These are phyloP conservation scores for Sporisorium sorghi DNA, from an alignment of 1,284 basidiomycete genomes.

Conservation along the genomic window DNA sequence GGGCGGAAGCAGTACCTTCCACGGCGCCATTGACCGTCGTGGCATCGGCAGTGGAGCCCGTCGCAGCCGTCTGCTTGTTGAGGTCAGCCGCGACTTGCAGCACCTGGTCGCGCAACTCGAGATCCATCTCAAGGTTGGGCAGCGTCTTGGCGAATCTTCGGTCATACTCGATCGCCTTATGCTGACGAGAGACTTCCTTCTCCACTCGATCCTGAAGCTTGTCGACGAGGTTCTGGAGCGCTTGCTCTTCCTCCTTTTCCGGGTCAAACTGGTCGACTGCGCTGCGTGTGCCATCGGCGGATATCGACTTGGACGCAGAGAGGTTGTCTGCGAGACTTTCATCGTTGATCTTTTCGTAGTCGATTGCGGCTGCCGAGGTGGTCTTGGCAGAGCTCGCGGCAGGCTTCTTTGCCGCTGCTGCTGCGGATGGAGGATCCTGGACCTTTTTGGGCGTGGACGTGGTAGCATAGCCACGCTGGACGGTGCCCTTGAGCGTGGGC, in stretches of 20 bases:
- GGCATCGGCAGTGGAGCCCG: conserved; percentile 64
- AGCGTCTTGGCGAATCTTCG: conserved; percentile 79
- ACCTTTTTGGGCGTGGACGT: conserved; percentile 83
- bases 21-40: not conserved
- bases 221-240: conserved; percentile 72
- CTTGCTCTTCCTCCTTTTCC: conserved; percentile 63
- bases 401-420: conserved; percentile 64
- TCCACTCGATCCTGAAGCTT: conserved; percentile 87
- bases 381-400: conserved; percentile 22
- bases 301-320: conserved; percentile 17
- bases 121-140: conserved; percentile 77
- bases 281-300: conserved; percentile 11
- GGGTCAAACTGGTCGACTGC: conserved; percentile 44
- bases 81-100: conserved; percentile 72
- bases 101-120: conserved; percentile 75
- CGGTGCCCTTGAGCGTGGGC: conserved; percentile 60
- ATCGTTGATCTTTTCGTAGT: conserved; percentile 43
- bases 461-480: conserved; percentile 67
- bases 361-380: conserved; percentile 52
- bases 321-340: conserved; percentile 41
- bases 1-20: conserved; percentile 7
- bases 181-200: conserved; percentile 81
- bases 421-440: conserved; percentile 69
- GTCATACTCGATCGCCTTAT: conserved; percentile 84
- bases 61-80: conserved; percentile 68